Conservation (phyloP, 139 green algal genomes). For the Chlorella ohadii region DNA sequence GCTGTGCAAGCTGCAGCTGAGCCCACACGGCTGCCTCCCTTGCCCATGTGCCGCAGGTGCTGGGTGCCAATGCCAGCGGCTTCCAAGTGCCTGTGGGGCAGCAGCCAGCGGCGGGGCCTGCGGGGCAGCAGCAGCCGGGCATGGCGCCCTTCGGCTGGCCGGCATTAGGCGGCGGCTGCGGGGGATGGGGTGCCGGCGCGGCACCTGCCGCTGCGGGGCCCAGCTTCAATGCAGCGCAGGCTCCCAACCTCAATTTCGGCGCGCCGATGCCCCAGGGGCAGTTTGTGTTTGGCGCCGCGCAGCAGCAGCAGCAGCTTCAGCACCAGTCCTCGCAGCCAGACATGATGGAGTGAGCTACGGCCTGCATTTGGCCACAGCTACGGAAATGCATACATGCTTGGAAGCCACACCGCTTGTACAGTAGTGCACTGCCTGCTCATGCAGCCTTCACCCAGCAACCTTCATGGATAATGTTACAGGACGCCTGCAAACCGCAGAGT, state of each 20-base stretch:
- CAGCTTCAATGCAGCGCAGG: background rate
- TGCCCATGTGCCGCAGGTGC: conserved; percentile 30
- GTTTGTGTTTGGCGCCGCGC: conserved; percentile 21
- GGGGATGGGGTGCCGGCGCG: background rate
- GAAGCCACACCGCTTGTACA: background rate
- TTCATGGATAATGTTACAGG: too few species aligned
- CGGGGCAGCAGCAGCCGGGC: too few species aligned
- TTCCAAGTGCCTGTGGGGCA: conserved; percentile 29
- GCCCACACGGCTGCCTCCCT: too few species aligned
- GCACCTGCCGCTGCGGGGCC: background rate
- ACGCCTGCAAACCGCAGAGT: too few species aligned
- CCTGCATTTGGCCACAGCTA: too few species aligned
- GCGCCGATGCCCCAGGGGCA: background rate
- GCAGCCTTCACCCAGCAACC: background rate
- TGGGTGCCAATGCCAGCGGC: conserved; percentile 57
- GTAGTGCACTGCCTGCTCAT: background rate
- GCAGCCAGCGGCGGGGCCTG: background rate
- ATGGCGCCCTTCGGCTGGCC: background rate
- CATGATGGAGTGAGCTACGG: conserved; percentile 10
- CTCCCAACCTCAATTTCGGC: background rate
- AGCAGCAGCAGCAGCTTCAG: conserved; percentile 14
- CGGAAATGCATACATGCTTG: background rate
- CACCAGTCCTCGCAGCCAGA: background rate
- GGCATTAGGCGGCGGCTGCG: background rate
- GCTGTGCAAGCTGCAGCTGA: too few species aligned